Evolutionary conservation across 352 stramenopile species (phyloP).

Genomic region (Bremia lactucae): DNA sequence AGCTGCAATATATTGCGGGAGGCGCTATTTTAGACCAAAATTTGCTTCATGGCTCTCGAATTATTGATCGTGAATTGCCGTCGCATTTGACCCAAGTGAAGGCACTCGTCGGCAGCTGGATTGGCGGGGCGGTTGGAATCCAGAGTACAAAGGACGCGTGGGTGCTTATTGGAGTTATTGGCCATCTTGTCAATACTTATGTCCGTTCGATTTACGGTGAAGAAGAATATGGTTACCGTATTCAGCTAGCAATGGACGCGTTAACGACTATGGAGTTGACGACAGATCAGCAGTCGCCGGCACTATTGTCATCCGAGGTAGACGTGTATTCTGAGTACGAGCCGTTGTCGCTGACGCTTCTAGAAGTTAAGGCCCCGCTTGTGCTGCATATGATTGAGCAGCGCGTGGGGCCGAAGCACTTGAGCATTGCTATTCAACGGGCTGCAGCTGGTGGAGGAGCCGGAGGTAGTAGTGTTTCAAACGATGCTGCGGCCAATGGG

Average conservation of each 20-base stretch:
- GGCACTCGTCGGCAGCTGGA: constrained; percentile 66
- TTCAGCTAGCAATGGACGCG: constrained; percentile 77
- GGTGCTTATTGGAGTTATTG: constrained; percentile 73
- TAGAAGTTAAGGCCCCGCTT: constrained; percentile 71
- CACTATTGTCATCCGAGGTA: constrained; percentile 61
- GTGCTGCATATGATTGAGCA: constrained; percentile 86
- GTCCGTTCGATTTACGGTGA: constrained; percentile 70
- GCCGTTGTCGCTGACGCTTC: constrained; percentile 51
- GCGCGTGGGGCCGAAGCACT: constrained; percentile 57
- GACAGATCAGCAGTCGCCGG: constrained; percentile 46
- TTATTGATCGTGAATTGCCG: constrained; percentile 73
- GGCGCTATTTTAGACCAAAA: constrained; percentile 71
- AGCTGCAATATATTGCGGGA: constrained; percentile 58
- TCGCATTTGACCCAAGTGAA: constrained; percentile 80
- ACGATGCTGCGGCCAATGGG: constrained; percentile 18
- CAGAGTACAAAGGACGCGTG: constrained; percentile 80
- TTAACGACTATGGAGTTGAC: constrained; percentile 78
- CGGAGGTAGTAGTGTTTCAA: constrained; percentile 8
- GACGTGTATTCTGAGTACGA: constrained; percentile 82
- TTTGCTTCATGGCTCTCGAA: constrained; percentile 54
- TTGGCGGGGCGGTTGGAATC: constrained; percentile 65
- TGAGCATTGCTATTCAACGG: constrained; percentile 71
- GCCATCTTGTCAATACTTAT: constrained; percentile 75
- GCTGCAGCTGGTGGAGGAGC: constrained; percentile 40
- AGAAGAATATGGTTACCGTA: constrained; percentile 79